These are phyloP conservation scores for Ceratocystis variospora DNA, from an alignment of 2,329 filamentous ascomycete species.

Conservation along the genomic window DNA sequence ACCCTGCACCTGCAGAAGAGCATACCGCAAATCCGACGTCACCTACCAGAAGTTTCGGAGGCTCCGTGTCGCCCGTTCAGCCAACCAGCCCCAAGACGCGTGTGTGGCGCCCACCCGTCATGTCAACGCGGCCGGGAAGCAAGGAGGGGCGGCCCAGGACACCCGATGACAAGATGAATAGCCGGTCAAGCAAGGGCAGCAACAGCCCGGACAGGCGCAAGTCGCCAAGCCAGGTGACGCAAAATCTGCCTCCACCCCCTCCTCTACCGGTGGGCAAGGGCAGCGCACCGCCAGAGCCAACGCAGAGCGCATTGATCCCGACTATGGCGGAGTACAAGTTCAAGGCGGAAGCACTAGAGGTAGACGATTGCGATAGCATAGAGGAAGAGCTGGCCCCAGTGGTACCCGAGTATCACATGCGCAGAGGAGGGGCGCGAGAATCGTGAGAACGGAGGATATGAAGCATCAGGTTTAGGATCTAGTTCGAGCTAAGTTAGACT, in stretches of 20 bases:
- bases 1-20: not conserved
- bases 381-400: conserved; percentile 11
- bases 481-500: not conserved
- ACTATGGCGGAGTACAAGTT: conserved; percentile 12
- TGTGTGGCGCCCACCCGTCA: conserved; percentile 8
- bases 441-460: too few relatives aligned
- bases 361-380: conserved; percentile 8
- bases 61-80: not conserved
- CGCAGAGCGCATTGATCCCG: conserved; percentile 15
- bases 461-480: too few relatives aligned
- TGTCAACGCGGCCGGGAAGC: conserved; percentile 4
- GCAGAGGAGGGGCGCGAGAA: not conserved
- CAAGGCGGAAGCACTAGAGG: not conserved
- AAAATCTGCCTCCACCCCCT: not conserved
- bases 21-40: too few relatives aligned
- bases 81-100: conserved; percentile 5
- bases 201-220: not conserved
- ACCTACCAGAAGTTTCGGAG: not conserved
- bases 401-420: conserved; percentile 15
- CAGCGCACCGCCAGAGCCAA: conserved; percentile 12
- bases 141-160: conserved; percentile 5
- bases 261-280: conserved; percentile 11
- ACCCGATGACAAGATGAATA: not conserved
- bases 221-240: not conserved
- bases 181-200: not conserved